Evolutionary conservation across 108 stramenopile genomes (phyloP).

Genomic region (Ochromonas danica): DNA sequence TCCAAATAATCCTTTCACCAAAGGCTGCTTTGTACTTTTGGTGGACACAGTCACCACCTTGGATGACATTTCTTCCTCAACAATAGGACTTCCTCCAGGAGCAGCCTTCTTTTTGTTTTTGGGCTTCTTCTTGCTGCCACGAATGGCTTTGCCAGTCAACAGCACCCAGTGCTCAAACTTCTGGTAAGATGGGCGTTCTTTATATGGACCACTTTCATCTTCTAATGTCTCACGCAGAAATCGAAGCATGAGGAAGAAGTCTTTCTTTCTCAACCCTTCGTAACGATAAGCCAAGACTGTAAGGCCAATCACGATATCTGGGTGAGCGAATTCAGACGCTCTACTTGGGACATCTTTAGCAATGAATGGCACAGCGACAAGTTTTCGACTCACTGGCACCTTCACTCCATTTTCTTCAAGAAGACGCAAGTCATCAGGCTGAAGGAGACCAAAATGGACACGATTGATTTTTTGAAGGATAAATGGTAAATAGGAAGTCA

Average conservation of each 20-base stretch:
- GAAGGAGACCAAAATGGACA: constrained; percentile 81
- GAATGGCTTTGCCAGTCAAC: constrained; percentile 88
- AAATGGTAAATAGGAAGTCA: constrained; percentile 83
- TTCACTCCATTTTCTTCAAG: constrained; percentile 70
- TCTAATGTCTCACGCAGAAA: constrained; percentile 84
- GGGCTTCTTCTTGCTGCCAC: constrained; percentile 46
- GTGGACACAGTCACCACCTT: not conserved
- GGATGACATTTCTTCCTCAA: not conserved
- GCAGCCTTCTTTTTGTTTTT: constrained; percentile 8
- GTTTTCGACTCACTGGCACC: constrained; percentile 80
- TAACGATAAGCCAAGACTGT: constrained; percentile 93
- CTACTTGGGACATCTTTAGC: constrained; percentile 96
- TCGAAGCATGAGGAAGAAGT: constrained; percentile 78
- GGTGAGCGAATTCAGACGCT: constrained; percentile 96
- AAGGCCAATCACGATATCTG: constrained; percentile 96
- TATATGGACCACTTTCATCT: constrained; percentile 80
- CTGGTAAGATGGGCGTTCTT: constrained; percentile 84
- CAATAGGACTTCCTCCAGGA: constrained; percentile 11
- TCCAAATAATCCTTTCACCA: not conserved
- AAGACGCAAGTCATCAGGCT: constrained; percentile 59
- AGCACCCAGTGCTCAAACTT: constrained; percentile 88
- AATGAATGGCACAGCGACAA: constrained; percentile 95
- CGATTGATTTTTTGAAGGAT: constrained; percentile 92
- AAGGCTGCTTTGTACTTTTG: not conserved
- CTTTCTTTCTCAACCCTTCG: constrained; percentile 86